Conservation (phyloP, 768 basidiomycete genomes). For the Russula vinacea region DNA sequence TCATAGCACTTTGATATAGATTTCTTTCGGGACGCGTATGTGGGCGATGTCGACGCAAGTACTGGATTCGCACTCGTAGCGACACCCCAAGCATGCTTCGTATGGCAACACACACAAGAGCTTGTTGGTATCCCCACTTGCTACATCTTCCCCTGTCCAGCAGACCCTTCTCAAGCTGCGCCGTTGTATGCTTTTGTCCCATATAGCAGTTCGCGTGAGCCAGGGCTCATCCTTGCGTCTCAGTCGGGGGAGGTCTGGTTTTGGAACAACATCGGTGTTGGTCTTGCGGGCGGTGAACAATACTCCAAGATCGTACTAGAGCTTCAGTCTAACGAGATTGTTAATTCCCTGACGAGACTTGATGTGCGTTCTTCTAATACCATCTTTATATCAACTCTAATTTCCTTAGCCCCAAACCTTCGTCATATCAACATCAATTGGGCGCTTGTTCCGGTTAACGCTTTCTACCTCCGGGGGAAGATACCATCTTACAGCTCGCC, state of each 20-base stretch:
- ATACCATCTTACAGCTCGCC: slow-evolving; percentile 54
- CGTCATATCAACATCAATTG: slow-evolving; percentile 64
- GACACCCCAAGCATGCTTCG: slow-evolving; percentile 71
- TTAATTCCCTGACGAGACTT: slow-evolving; percentile 63
- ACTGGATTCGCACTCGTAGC: slow-evolving; percentile 75
- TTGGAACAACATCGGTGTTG: slow-evolving; percentile 86
- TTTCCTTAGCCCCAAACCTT: slow-evolving; percentile 56
- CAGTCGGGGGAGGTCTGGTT: slow-evolving; percentile 69
- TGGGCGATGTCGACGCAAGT: slow-evolving; percentile 64
- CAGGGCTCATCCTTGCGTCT: slow-evolving; percentile 79
- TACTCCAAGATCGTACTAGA: slow-evolving; percentile 51
- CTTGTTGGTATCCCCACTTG: slow-evolving; percentile 74
- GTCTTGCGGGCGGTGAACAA: slow-evolving; percentile 75
- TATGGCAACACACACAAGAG: slow-evolving; percentile 78
- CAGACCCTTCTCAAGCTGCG: slow-evolving; percentile 49
- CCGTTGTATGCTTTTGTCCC: slow-evolving; percentile 58
- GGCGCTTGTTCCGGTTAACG: slow-evolving; percentile 60
- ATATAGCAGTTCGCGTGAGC: slow-evolving; percentile 66
- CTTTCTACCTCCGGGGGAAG: slow-evolving; percentile 68
- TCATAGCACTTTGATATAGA: slow-evolving; percentile 42
- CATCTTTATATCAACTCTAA: slow-evolving; percentile 19
- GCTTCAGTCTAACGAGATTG: slow-evolving; percentile 52
- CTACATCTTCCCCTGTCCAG: slow-evolving; percentile 76
- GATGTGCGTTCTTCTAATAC: slow-evolving; percentile 46
- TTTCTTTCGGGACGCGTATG: slow-evolving; percentile 63